Conservation (phyloP, 306 rosid genomes). For the Calophaca sinica region DNA sequence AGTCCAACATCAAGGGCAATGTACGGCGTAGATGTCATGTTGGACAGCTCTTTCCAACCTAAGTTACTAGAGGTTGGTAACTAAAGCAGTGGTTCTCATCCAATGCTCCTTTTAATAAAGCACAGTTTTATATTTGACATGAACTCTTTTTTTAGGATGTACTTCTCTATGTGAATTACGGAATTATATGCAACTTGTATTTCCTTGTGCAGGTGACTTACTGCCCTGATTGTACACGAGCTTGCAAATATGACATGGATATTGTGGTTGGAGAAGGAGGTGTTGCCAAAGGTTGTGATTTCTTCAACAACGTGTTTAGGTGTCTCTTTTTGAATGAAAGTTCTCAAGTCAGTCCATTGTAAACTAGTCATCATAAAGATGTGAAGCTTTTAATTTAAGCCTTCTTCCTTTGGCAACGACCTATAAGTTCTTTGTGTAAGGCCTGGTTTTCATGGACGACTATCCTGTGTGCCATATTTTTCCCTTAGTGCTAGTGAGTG, state of each 20-base stretch:
- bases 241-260: conserved; percentile 80
- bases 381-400: background rate
- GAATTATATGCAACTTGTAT: background rate
- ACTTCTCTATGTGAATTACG: too few species aligned
- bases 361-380: conserved; percentile 17
- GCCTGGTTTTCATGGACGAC: conserved; percentile 5
- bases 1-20: conserved; percentile 82
- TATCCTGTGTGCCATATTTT: background rate
- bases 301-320: conserved; percentile 75
- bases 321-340: conserved; percentile 85
- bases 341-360: conserved; percentile 71
- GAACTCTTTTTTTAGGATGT: background rate
- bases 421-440: background rate
- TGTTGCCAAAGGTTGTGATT: conserved; percentile 60
- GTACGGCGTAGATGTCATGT: conserved; percentile 94
- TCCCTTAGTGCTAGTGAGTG: background rate
- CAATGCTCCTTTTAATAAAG: conserved; percentile 1
- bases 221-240: conserved; percentile 96
- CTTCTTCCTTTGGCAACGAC: background rate
- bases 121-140: conserved; percentile 17
- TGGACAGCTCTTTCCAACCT: conserved; percentile 76
- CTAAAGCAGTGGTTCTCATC: conserved; percentile 8
- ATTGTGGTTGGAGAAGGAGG: conserved; percentile 63
- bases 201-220: conserved; percentile 76
- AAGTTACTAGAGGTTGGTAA: conserved; percentile 86